These are phyloP conservation scores for Quercus glauca DNA, from an alignment of 306 rosid species.

Conservation along the genomic window DNA sequence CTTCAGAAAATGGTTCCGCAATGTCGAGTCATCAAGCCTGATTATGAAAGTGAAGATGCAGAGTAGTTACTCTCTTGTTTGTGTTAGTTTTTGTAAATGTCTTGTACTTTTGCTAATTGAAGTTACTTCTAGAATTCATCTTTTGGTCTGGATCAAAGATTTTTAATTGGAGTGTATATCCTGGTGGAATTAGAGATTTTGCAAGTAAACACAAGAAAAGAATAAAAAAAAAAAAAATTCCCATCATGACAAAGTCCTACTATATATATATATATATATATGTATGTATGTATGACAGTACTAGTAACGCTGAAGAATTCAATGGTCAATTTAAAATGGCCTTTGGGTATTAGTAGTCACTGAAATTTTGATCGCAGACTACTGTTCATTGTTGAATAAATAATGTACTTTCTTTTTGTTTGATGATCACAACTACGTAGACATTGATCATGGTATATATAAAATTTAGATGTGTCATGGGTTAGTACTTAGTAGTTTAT, in stretches of 20 bases:
- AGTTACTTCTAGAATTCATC: background rate
- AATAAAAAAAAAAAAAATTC: background rate
- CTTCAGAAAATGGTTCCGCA: constrained; percentile 70
- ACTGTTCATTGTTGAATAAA: background rate
- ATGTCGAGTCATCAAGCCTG: constrained; percentile 44
- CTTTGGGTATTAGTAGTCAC: background rate
- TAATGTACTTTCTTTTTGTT: background rate
- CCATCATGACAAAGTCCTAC: background rate
- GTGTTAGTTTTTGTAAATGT: constrained; percentile 1
- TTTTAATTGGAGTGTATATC: background rate
- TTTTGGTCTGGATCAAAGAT: background rate
- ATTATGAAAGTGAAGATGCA: constrained; percentile 16
- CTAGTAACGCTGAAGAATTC: background rate
- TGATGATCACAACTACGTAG: background rate
- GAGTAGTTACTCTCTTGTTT: background rate
- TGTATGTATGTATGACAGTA: too few species aligned
- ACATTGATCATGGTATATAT: background rate
- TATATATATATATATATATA: background rate
- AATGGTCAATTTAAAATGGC: background rate
- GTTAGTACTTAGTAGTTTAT: background rate
- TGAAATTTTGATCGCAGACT: background rate
- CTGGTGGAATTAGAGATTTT: background rate
- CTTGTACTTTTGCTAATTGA: background rate
- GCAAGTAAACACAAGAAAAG: background rate
- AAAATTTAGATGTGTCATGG: too few species aligned